A percentile compares a stretch with the other conserved stretches of the same genome.
Evolutionary conservation across 2,329 filamentous ascomycete genomes (phyloP).

Genomic region (Fusarium napiforme): DNA sequence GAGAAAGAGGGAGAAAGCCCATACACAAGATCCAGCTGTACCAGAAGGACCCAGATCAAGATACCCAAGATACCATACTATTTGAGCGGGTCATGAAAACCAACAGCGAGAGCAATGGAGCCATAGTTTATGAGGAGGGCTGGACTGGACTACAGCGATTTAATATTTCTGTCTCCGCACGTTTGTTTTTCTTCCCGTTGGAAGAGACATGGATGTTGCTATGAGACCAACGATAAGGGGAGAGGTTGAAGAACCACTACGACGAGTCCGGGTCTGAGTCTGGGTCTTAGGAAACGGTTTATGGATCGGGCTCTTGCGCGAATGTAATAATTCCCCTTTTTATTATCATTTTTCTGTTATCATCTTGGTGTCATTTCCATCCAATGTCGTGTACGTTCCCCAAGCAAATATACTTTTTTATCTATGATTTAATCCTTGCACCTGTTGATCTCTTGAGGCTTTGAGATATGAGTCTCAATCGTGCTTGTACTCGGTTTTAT

Average conservation of each 20-base stretch:
- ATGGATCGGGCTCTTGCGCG: conserved; percentile 53
- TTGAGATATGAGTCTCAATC: background rate
- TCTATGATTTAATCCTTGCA: conserved; percentile 10
- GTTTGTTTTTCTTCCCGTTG: conserved; percentile 29
- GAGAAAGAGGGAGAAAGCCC: conserved; percentile 20
- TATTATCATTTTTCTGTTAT: conserved; percentile 48
- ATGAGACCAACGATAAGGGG: conserved; percentile 26
- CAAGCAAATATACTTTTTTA: conserved; percentile 40
- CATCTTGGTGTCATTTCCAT: conserved; percentile 37
- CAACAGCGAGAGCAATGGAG: conserved; percentile 34
- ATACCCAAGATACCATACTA: conserved; percentile 45
- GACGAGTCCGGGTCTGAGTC: conserved; percentile 42
- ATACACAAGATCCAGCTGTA: conserved; percentile 36
- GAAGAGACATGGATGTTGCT: conserved; percentile 27
- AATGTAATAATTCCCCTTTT: conserved; percentile 61
- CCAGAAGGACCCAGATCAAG: conserved; percentile 39
- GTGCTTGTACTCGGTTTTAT: background rate
- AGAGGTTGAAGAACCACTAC: conserved; percentile 43
- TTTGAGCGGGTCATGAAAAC: conserved; percentile 40
- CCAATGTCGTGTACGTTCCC: conserved; percentile 41
- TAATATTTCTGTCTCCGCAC: conserved; percentile 40
- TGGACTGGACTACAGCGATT: conserved; percentile 28
- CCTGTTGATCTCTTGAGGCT: background rate
- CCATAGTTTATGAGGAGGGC: conserved; percentile 27
- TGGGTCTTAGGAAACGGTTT: conserved; percentile 38